These are phyloP conservation scores for Teunomyces panamensis DNA, from an alignment of 805 yeast genomes.

Conservation along the genomic window DNA sequence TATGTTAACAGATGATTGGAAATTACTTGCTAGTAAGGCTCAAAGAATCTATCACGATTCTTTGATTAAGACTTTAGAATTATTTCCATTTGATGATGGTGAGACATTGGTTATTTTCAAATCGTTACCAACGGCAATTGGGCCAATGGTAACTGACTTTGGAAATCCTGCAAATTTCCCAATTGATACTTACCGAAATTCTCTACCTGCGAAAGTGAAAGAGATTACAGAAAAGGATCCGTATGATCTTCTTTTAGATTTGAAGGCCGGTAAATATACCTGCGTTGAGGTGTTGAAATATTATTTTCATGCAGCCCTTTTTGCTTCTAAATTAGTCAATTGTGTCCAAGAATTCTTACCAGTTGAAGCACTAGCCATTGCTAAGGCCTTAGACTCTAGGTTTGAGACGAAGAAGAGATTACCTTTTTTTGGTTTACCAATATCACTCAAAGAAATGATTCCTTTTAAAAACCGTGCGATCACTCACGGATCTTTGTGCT, in stretches of 20 bases:
- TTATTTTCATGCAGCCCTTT: constrained; percentile 18
- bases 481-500: constrained; percentile 46
- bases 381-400: constrained; percentile 22
- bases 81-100: constrained; percentile 16
- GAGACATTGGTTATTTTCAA: constrained; percentile 9
- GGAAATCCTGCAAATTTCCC: constrained; percentile 20
- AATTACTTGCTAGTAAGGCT: constrained; percentile 13
- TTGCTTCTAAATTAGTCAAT: constrained; percentile 53
- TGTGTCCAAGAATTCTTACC: constrained; percentile 38
- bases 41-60: constrained; percentile 12
- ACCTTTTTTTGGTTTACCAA: constrained; percentile 30
- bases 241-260: constrained; percentile 10
- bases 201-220: constrained; percentile 11
- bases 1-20: constrained; percentile 19
- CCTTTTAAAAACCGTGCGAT: constrained; percentile 48
- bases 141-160: constrained; percentile 14
- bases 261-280: constrained; percentile 10
- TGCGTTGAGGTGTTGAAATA: constrained; percentile 15
- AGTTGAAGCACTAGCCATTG: constrained; percentile 24
- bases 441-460: constrained; percentile 42
- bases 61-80: constrained; percentile 13
- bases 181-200: constrained; percentile 11
- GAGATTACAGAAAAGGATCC: constrained; percentile 19
- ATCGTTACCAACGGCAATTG: constrained; percentile 17
- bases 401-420: constrained; percentile 13